Evolutionary conservation across 805 yeast species (phyloP), one percentile per base, ranked within the genome.

Genomic region (Wickerhamomyces subpelliculosus): DNA sequence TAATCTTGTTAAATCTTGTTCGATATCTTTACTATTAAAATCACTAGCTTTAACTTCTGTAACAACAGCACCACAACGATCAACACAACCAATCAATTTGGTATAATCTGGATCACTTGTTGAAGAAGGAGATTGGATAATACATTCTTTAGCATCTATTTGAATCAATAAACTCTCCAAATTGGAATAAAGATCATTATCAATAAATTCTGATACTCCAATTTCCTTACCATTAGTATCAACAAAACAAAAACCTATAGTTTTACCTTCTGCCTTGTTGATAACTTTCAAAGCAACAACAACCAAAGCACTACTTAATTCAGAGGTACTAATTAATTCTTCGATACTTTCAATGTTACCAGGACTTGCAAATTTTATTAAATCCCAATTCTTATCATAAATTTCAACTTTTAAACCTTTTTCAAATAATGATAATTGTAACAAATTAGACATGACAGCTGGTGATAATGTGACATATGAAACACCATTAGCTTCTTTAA

Each of bases 151-250:
- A 7, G 88, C 86, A 17, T 95, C 96, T 26, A 88, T 65, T 58
- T 93, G 99, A 48, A 93, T 82, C 41, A 89, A 59, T 35, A 88
- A 68, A 34, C 94, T 80, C 57, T 93, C 97, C 44, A 90, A 60
- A 54, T 89, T 90, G 2, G 95, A 80, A 49, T 75, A 88, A 9
- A 87, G 68, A 34, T 90, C 97, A 53, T 86, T 88, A 57, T 93
- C 99, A 9, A 73, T 73, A 46, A 90, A 83, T 55, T 89, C 95
- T 14, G 81, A 62, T 36, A 88, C 62, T 17, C 93, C 88, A 24
- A 93, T 67, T 24, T 68, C 67, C 43, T 75, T 73, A 34, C 73
- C 68, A 49, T 78, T 78, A 27, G 86, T 75, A 55, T 93, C 95
- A 23, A 86, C 70, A 51, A 84, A 84, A 36, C 93, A 73, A 19